Evolutionary conservation across 1,139 yeast species (phyloP).

Genomic region (Candida tropicalis): DNA sequence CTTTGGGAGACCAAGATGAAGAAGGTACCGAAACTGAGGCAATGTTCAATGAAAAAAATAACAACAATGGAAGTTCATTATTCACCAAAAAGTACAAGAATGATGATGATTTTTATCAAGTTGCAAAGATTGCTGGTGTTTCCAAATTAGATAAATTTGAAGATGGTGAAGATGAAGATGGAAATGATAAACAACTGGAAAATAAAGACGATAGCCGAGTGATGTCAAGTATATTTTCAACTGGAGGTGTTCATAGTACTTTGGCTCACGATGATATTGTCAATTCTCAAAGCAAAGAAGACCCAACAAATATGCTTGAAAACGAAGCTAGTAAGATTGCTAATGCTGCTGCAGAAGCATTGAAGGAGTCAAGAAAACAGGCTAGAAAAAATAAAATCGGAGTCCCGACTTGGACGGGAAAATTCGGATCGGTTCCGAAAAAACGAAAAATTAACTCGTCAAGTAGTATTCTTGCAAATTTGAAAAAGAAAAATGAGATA

Average conservation of each 20-base stretch:
- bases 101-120: constrained; percentile 58
- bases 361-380: constrained; percentile 64
- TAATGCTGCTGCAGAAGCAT: constrained; percentile 70
- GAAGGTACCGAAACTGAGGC: constrained; percentile 68
- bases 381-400: constrained; percentile 72
- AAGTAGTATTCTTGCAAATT: constrained; percentile 35
- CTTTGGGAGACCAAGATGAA: constrained; percentile 76
- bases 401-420: constrained; percentile 96
- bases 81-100: constrained; percentile 32
- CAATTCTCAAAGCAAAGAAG: constrained; percentile 51
- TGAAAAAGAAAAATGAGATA: constrained; percentile 24
- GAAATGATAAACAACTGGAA: constrained; percentile 12
- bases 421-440: constrained; percentile 61
- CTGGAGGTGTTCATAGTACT: constrained; percentile 74
- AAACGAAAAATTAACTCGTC: constrained; percentile 22
- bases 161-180: constrained; percentile 38
- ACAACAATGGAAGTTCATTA: constrained; percentile 39
- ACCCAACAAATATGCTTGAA: constrained; percentile 53
- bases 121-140: constrained; percentile 57
- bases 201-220: constrained; percentile 53
- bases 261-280: constrained; percentile 80
- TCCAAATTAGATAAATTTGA: constrained; percentile 54
- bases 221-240: constrained; percentile 74
- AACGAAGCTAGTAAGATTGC: constrained; percentile 81
- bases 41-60: constrained; percentile 55